Percentiles rank a stretch among this genome's conserved stretches.
Conservation (phyloP, 345 rosid species). For the Gynandropsis gynandra region DNA sequence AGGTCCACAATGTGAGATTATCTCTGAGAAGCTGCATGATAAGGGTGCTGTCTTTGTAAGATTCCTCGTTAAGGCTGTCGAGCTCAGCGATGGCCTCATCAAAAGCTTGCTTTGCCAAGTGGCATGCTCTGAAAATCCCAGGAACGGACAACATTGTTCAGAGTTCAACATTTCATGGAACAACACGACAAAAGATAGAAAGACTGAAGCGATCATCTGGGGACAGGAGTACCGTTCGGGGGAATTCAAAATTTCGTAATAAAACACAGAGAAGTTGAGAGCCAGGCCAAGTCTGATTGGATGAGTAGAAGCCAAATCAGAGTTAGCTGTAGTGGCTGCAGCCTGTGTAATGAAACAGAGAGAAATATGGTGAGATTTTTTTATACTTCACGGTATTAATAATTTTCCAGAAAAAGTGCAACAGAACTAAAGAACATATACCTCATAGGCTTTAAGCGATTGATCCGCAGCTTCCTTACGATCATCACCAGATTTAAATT, state of each 20-base stretch:
- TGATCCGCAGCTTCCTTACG: conserved; percentile 42
- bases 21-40: conserved; percentile 92
- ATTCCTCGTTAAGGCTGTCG: conserved; percentile 81
- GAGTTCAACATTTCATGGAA: conserved; percentile 2
- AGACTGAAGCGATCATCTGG: neutral
- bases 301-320: conserved; percentile 66
- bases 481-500: conserved; percentile 38
- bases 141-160: neutral
- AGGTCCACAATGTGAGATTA: conserved; percentile 77
- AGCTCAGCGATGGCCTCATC: conserved; percentile 83
- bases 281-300: conserved; percentile 84
- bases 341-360: conserved; percentile 20
- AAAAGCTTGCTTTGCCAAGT: conserved; percentile 80
- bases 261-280: conserved; percentile 80
- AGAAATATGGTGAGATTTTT: neutral
- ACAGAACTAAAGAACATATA: conserved; percentile 10
- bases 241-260: conserved; percentile 78
- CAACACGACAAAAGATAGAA: conserved; percentile 4
- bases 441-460: conserved; percentile 40
- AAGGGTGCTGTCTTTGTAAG: conserved; percentile 83
- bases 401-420: neutral
- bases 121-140: conserved; percentile 54
- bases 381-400: too few relatives aligned
- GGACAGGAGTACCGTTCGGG: conserved; percentile 44
- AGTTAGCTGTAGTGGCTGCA: conserved; percentile 35